Evolutionary conservation across 164 flowering plant species (phyloP), one percentile per base, ranked within the genome.

Genomic region (Piper longum): DNA sequence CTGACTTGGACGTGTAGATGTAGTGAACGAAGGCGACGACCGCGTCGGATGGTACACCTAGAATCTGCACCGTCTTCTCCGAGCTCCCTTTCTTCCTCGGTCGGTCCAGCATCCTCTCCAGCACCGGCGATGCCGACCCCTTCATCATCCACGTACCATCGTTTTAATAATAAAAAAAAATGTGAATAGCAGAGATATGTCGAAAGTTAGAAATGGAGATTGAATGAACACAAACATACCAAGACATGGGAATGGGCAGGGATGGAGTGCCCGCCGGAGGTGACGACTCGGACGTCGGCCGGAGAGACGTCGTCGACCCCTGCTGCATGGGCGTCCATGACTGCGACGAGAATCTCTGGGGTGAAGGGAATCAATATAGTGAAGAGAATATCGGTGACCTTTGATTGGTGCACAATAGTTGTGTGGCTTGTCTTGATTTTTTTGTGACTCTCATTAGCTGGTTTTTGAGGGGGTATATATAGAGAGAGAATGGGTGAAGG

Each of bases 21-120:
- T 75, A 91, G n/a, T 79, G 79, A 16, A 91, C 67, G 62, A 91
- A 91, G 18, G 79, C 79, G 13, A 70, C 26, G 16, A 85, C 91
- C 16, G 98, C 87, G 42, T 84, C 85, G 73, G 75, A 68, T 0
- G 96, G 92, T 63, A 91, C 98, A 59, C 98, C 98, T 42, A 77
- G 82, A 59, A 91, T 85, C 45, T 78, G 78, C 61, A 89, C 72
- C 11, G 74, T 74, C 56, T 52, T 76, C 67, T 75, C 84, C 14
- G 80, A 71, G 57, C 72, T 74, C 59, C 77, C 72, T 43, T 69
- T 72, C 74, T 81, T 84, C 1, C 71, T 68, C 11, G 87, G 84
- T 70, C 77, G 75, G 26, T 83, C 85, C 39, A 88, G 62, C 45
- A 84, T 72, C 56, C 73, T 83, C 71, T 85, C 90, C 71, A 91